Evolutionary conservation across 495 filamentous ascomycete species (phyloP).

Genomic region (Clavariopsis aquatica): DNA sequence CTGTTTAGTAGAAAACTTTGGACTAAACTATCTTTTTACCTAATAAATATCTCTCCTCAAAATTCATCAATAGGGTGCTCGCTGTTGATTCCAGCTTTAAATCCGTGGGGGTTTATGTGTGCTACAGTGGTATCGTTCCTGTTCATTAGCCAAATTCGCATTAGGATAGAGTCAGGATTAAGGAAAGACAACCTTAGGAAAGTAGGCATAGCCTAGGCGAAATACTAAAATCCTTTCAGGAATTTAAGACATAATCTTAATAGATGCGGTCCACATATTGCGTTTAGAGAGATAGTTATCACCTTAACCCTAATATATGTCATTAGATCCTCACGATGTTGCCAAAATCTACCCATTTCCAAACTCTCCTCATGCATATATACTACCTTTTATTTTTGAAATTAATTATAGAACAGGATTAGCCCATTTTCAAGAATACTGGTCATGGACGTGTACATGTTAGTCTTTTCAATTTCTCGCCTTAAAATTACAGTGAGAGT

Average conservation of each 20-base stretch:
- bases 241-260: constrained; percentile 39
- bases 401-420: no score
- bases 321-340: constrained; percentile 37
- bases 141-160: neutral
- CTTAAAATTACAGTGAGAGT: constrained; percentile 34
- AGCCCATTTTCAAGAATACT: constrained; percentile 15
- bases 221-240: constrained; percentile 40
- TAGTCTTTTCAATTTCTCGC: constrained; percentile 41
- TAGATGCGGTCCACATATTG: constrained; percentile 42
- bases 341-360: constrained; percentile 8
- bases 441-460: constrained; percentile 26
- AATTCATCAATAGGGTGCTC: constrained; percentile 40
- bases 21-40: constrained; percentile 16
- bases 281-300: constrained; percentile 36
- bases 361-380: no score
- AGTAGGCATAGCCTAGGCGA: constrained; percentile 26
- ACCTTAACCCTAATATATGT: constrained; percentile 36
- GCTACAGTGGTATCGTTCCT: constrained; percentile 32
- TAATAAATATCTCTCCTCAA: constrained; percentile 42
- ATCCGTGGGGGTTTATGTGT: constrained; percentile 41
- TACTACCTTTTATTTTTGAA: no score
- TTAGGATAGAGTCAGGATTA: neutral
- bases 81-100: constrained; percentile 37
- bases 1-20: constrained; percentile 39
- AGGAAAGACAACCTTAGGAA: neutral